phyloP scores from a whole-genome alignment of 345 rosid genomes.

The Eucalyptus tenuipes region DNA sequence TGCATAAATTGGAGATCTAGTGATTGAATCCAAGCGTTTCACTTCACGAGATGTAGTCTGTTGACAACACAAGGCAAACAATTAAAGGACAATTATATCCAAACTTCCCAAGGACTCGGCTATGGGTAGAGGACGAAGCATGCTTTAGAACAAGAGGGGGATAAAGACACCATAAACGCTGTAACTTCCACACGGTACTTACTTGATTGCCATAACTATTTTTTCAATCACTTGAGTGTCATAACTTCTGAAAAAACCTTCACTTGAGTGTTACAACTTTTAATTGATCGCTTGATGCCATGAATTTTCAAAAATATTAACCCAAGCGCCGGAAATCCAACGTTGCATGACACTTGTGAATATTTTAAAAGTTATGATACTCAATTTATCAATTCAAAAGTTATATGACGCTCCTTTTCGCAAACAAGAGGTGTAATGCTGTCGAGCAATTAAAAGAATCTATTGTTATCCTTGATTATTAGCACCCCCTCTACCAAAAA shows the following conservation, averaged over 20 bases:
- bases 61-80: background rate
- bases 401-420: background rate
- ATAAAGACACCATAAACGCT: background rate
- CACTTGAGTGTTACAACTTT: background rate
- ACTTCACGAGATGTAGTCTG: conserved; percentile 94
- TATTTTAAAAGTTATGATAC: background rate
- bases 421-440: background rate
- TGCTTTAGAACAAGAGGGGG: background rate
- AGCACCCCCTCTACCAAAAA: background rate
- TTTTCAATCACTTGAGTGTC: background rate
- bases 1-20: conserved; percentile 85
- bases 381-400: background rate
- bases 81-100: background rate
- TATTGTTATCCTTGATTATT: background rate
- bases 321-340: background rate
- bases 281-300: too few relatives aligned
- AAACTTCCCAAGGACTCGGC: background rate
- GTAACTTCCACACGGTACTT: background rate
- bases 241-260: background rate
- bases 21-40: conserved; percentile 82
- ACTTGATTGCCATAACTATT: background rate
- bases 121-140: background rate
- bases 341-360: background rate
- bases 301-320: background rate
- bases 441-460: background rate